A percentile compares a stretch with the other conserved stretches of the same genome.
These are phyloP conservation scores for Hygrophorus russula DNA, from an alignment of 768 basidiomycete genomes.

Conservation along the genomic window DNA sequence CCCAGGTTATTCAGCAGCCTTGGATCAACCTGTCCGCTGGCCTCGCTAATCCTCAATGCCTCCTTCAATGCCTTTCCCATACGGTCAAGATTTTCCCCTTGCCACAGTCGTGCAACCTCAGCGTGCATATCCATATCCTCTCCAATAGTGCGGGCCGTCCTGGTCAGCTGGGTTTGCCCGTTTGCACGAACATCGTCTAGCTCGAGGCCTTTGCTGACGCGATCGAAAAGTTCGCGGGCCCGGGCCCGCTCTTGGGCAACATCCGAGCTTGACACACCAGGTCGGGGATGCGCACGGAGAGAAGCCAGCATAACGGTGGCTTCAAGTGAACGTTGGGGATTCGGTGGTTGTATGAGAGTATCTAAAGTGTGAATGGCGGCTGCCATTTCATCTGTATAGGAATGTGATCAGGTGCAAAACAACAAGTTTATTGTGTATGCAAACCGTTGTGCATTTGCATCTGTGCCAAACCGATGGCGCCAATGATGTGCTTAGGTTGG, in stretches of 20 bases:
- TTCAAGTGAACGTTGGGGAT: slow-evolving; percentile 60
- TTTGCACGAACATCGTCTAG: slow-evolving; percentile 42
- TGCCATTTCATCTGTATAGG: slow-evolving; percentile 58
- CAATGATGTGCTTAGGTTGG: slow-evolving; percentile 64
- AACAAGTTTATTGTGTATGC: slow-evolving; percentile 2
- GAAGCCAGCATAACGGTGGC: slow-evolving; percentile 85
- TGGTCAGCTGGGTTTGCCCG: slow-evolving; percentile 23
- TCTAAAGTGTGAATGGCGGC: slow-evolving; percentile 83
- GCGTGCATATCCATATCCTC: slow-evolving; percentile 82
- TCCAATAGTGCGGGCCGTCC: slow-evolving; percentile 40
- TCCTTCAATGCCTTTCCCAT: slow-evolving; percentile 64
- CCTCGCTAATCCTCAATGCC: slow-evolving; percentile 55
- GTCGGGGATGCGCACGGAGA: slow-evolving; percentile 72
- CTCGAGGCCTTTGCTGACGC: slow-evolving; percentile 55
- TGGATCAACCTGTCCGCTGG: slow-evolving; percentile 40
- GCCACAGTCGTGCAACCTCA: slow-evolving; percentile 89
- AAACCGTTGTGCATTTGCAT: slow-evolving; percentile 76
- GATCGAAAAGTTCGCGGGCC: slow-evolving; percentile 78
- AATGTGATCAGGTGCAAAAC: slow-evolving; percentile 1
- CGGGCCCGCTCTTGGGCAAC: slow-evolving; percentile 55
- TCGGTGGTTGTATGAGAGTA: slow-evolving; percentile 57
- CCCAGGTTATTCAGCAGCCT: slow-evolving; percentile 76
- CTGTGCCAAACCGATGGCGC: slow-evolving; percentile 78
- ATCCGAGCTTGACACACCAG: slow-evolving; percentile 68
- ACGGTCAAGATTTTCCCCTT: slow-evolving; percentile 66